Evolutionary conservation across 2,329 filamentous ascomycete genomes (phyloP), one percentile per base, ranked within the genome.

Genomic region (Malbranchea zuffiana): DNA sequence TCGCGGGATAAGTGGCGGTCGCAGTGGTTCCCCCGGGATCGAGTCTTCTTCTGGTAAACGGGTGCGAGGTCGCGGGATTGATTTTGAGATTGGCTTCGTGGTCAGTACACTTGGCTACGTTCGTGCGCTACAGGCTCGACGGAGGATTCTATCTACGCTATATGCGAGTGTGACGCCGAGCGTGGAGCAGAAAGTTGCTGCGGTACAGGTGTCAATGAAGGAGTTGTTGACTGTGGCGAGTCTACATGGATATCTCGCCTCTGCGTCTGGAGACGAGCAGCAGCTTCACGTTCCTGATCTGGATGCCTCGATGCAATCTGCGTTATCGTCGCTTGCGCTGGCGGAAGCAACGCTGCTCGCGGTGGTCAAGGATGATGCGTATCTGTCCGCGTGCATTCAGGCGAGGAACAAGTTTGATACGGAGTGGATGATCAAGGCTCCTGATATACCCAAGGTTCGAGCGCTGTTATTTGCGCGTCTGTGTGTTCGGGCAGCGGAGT

Each of bases 341-440:
- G 85, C 87, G 2, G 88, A 95, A 60, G 87, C 87, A 0, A 95
- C 87, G 0, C 70, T 96, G 1, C 72, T 95, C 1, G 85, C 85
- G 0, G 85, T 96, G 1, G 59, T 93, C 33, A 96, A 96, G 50
- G 88, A 96, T 54, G 90, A 98, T 52, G 86, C 88, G 0, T 96
- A 95, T 52, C 81, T 88, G 1, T 78, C 81, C 1, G 74, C 79
- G 5, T 80, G 93, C 2, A 77, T 85, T 1, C 83, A 93, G 50
- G 75, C 80, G 39, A 73, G 87, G 32, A 92, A 93, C 53, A 75
- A 79, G 36, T 77, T 80, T 47, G 85, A 87, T 57, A 85, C 74
- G 43, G 88, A 96, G 47, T 98, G 88, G 88, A 96, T 96, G 86
- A 92, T 90, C 58, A 84, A 82, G 50, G 74, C 85, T 0, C 85